A percentile compares a stretch with the other conserved stretches of the same genome.
phyloP scores from a whole-genome alignment of 768 basidiomycete species.

The Boletus sp. region DNA sequence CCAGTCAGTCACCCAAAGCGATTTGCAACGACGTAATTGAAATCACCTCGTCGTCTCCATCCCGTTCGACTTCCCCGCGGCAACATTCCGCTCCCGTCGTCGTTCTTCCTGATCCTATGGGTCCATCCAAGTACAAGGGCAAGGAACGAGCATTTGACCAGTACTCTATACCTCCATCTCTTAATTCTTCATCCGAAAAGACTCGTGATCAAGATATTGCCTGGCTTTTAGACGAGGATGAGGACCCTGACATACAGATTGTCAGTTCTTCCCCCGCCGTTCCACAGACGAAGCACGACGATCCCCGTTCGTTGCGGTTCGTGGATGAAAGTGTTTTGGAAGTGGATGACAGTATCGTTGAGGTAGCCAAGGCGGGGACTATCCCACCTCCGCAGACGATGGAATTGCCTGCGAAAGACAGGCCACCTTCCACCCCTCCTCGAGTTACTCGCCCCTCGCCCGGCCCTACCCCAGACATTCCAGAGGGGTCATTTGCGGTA shows the following conservation, averaged over 20 bases:
- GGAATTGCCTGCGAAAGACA: conserved; percentile 15
- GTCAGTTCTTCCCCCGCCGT: conserved; percentile 47
- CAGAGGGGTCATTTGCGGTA: conserved; percentile 45
- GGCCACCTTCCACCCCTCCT: conserved; percentile 36
- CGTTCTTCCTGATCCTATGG: neutral
- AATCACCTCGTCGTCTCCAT: conserved; percentile 30
- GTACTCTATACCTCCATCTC: neutral
- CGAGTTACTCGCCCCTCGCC: conserved; percentile 20
- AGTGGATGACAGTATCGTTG: conserved; percentile 5
- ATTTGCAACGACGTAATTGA: conserved; percentile 28
- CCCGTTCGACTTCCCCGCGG: conserved; percentile 14
- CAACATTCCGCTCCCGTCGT: neutral
- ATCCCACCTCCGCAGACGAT: conserved; percentile 4
- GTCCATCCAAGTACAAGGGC: conserved; percentile 2
- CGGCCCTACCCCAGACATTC: conserved; percentile 24
- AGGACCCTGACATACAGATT: conserved; percentile 50
- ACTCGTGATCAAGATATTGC: conserved; percentile 44
- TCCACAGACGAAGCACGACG: conserved; percentile 6
- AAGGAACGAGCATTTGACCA: conserved; percentile 11
- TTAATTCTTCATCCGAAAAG: neutral
- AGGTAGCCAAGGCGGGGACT: conserved; percentile 23
- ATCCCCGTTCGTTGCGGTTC: neutral
- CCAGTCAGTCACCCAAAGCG: conserved; percentile 22
- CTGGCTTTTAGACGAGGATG: conserved; percentile 68
- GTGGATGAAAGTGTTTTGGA: conserved; percentile 22